Percentiles rank a stretch among this genome's conserved stretches.
Evolutionary conservation across 371 early-diverging fungal genomes (phyloP).

Genomic region (Gilbertella persicaria): DNA sequence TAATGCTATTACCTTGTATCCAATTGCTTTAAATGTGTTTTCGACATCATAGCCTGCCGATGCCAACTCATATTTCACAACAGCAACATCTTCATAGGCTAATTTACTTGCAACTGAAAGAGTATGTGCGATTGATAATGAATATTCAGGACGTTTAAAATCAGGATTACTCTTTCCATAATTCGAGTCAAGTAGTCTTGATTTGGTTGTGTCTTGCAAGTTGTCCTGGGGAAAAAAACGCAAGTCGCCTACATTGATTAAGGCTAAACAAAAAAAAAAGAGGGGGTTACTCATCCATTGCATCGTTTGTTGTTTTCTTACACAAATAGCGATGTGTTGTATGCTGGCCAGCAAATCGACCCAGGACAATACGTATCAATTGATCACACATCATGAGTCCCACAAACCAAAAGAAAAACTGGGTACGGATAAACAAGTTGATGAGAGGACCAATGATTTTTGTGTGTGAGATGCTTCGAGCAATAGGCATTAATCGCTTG

Average conservation of each 20-base stretch:
- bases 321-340: slow-evolving; percentile 31
- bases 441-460: slow-evolving; percentile 34
- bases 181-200: background rate
- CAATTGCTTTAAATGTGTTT: slow-evolving; percentile 52
- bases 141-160: slow-evolving; percentile 37
- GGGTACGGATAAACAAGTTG: slow-evolving; percentile 28
- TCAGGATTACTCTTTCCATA: slow-evolving; percentile 2
- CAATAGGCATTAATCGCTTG: slow-evolving; percentile 28
- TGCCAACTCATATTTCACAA: slow-evolving; percentile 56
- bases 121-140: slow-evolving; percentile 52
- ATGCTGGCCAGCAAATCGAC: slow-evolving; percentile 36
- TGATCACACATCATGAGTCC: slow-evolving; percentile 38
- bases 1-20: slow-evolving; percentile 58
- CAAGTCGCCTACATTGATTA: slow-evolving; percentile 41
- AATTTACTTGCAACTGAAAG: slow-evolving; percentile 55
- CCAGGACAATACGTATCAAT: slow-evolving; percentile 30
- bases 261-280: slow-evolving; percentile 20
- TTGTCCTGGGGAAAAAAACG: slow-evolving; percentile 21
- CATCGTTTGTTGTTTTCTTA: slow-evolving; percentile 7
- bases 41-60: slow-evolving; percentile 54
- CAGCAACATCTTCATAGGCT: slow-evolving; percentile 57
- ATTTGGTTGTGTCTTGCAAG: background rate
- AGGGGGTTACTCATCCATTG: background rate
- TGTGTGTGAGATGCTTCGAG: slow-evolving; percentile 24
- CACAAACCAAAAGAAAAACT: slow-evolving; percentile 44